Evolutionary conservation across 331 rosid species (phyloP).

Genomic region (Prunus yedoensis): DNA sequence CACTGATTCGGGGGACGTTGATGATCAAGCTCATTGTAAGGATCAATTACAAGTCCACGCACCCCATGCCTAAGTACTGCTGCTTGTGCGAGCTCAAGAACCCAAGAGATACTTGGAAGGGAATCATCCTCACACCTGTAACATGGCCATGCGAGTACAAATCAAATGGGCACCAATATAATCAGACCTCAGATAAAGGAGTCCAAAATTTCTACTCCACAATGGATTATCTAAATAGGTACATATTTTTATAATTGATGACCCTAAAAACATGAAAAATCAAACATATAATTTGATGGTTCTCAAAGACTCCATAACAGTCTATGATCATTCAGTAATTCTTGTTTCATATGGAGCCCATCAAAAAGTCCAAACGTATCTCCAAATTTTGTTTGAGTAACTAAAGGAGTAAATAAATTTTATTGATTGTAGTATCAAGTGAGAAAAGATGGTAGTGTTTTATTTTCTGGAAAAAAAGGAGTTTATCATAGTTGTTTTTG

Average conservation of each 20-base stretch:
- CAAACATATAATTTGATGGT: neutral
- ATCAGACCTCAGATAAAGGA: constrained; percentile 17
- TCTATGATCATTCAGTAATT: neutral
- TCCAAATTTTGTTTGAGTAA: too few species aligned
- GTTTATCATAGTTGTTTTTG: too few species aligned
- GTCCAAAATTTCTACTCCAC: constrained; percentile 7
- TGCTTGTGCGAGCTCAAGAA: constrained; percentile 85
- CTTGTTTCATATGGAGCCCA: too few species aligned
- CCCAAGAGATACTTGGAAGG: constrained; percentile 87
- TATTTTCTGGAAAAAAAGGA: too few species aligned
- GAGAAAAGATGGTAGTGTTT: too few species aligned
- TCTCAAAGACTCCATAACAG: neutral
- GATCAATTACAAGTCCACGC: constrained; percentile 96
- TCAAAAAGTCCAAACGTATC: too few species aligned
- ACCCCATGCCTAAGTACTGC: constrained; percentile 98
- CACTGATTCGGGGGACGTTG: constrained; percentile 86
- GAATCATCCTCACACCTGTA: constrained; percentile 89
- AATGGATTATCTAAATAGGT: neutral
- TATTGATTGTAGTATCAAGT: too few species aligned
- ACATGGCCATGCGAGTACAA: constrained; percentile 9
- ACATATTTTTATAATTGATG: neutral
- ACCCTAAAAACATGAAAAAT: neutral
- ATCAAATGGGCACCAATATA: neutral
- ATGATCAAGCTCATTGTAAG: constrained; percentile 97
- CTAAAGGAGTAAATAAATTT: too few species aligned